Base-by-base conservation (phyloP, 495 filamentous ascomycete species). In the Alectoria sarmentosa region DNA sequence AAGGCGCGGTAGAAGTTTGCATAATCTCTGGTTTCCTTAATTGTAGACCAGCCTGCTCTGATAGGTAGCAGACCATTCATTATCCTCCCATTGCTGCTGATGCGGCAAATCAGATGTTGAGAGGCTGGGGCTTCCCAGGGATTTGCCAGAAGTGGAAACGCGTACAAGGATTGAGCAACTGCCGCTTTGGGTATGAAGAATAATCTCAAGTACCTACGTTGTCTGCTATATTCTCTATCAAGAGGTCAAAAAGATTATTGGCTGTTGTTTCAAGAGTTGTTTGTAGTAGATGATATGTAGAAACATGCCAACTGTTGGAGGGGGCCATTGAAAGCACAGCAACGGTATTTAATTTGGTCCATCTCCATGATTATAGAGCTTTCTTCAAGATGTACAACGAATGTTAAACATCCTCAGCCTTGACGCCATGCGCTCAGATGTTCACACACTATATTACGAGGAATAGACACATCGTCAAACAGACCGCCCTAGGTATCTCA, bases 1-100 rank as follows among this genome's bases (percentile, higher is more conserved):
- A 97, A 98, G 66, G 78, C 73, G 34, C 88, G 88, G 39, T 62
- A 66, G 38, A 70, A 61, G 23, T 42, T 60, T 46, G 56, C 56
- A 65, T 54, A 61, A 7, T 39, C 26, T 28, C 41, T 46, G 46
- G 19, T 34, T 26, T 23, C 42, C 56, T 54, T 60, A 8, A 17
- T 54, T 11, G 30, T 38, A n/a, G 57, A 23, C 34, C 11, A 38
- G 44, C 62, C 38, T 58, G 46, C 56, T 54, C 57, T 48, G 14
- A 60, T 54, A 5, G 63, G 41, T 38, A 21, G 55, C 23, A 42
- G n/a, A 41, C 55, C 63, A 38, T 37, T 42, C 63, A 65, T 65
- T 44, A 11, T 34, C 36, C 56, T 36, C 36, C 63, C 63, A 65
- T 65, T 56, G 23, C 56, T 65, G 56, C 23, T 41, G 39, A 3